Base-by-base conservation (phyloP, 2,329 filamentous ascomycete species). In the Aspergillus piperis region DNA sequence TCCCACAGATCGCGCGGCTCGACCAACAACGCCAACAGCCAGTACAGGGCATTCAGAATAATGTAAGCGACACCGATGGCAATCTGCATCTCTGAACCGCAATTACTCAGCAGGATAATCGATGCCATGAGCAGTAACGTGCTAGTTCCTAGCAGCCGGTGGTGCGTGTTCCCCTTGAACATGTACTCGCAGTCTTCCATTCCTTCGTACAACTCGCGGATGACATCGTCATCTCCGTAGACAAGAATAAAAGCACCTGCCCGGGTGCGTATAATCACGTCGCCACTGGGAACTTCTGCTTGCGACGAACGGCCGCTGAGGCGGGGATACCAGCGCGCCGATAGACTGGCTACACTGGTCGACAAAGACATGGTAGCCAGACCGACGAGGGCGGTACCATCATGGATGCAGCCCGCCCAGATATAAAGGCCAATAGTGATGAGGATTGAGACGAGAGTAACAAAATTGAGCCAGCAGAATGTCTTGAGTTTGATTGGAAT, bases 71-170 rank as follows among this genome's bases (percentile, higher is more conserved):
- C 77, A 6, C 84, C 85, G 61, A 88, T 84, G 10, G 85, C 81
- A 8, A 84, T 80, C 71, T 89, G 86, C 62, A 83, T 82, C 48
- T 80, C 78, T 79, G 85, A 87, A n/a, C 80, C 80, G 71, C 84
- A 86, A 68, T 88, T 88, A 1, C 85, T 86, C 36, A 89, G 73
- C 13, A 87, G 73, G 11, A 88, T 83, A 10, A 88, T 84, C 1
- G 82, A 81, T 3, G 84, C 69, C 86, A 88, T 88, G 48, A 88
- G 80, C 25, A 88, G 64, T 8, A 85, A 80, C 8, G 86, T 88
- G 36, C 83, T 85, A 2, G 83, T 44, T 0, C 81, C 85, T 74
- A 88, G 86, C 7, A 87, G 78, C 0, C 78, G 70, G 19, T 82
- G 80, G 69, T 87, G 86, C 1, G 67, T 66, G n/a, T 68, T 74